phyloP scores from a whole-genome alignment of 768 basidiomycete genomes.

The Cystobasidium tubakii region DNA sequence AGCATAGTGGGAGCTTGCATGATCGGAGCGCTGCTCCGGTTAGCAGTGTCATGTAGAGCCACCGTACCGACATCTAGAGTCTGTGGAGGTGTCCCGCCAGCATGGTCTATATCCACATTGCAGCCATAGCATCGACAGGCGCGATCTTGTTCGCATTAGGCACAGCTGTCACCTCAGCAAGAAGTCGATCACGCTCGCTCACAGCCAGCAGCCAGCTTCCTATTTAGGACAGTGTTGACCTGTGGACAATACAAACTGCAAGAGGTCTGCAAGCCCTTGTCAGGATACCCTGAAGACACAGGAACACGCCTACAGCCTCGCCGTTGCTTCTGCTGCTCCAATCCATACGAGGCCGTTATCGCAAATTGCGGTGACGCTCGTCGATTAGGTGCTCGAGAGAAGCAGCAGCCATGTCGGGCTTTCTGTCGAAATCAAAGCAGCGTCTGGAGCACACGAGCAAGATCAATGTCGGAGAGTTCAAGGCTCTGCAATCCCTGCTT shows the following conservation, averaged over 20 bases:
- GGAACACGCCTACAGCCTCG: background rate
- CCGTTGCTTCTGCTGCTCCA: background rate
- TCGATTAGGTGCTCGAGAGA: background rate
- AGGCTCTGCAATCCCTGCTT: background rate
- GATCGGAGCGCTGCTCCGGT: no score
- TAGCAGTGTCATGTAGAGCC: no score
- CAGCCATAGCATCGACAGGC: no score
- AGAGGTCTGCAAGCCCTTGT: background rate
- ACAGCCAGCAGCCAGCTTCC: background rate
- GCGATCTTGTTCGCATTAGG: no score
- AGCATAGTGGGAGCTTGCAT: no score
- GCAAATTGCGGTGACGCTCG: background rate
- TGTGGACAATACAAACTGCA: background rate
- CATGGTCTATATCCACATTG: no score
- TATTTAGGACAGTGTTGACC: background rate
- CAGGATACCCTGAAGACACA: background rate
- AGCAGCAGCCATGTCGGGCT: constrained; percentile 20
- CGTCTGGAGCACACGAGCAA: constrained; percentile 31
- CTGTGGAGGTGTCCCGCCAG: no score
- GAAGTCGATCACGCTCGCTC: background rate
- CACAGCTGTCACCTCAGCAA: background rate
- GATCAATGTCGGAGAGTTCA: constrained; percentile 30
- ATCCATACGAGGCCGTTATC: background rate
- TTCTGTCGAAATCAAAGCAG: constrained; percentile 23
- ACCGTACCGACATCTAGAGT: no score